Evolutionary conservation across 768 basidiomycete species (phyloP).

Genomic region (Psilocybe sp.): DNA sequence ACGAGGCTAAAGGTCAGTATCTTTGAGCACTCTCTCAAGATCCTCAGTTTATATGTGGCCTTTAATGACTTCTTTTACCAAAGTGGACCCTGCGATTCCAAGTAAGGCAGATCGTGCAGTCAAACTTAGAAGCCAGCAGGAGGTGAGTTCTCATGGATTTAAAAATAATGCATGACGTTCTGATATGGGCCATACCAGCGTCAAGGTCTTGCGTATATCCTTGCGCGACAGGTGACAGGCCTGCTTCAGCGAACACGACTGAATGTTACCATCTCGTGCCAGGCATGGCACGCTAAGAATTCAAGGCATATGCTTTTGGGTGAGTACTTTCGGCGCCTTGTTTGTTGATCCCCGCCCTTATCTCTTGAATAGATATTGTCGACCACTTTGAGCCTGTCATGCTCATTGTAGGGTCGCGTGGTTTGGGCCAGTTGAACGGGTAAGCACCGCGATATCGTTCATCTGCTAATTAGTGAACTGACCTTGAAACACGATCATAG

Average conservation of each 20-base stretch:
- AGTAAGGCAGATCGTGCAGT: slow-evolving; percentile 71
- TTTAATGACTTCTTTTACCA: slow-evolving; percentile 4
- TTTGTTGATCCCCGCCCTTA: neutral
- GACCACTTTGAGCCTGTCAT: slow-evolving; percentile 86
- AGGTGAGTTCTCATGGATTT: slow-evolving; percentile 43
- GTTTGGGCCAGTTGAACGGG: slow-evolving; percentile 86
- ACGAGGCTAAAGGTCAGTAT: slow-evolving; percentile 78
- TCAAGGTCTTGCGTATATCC: slow-evolving; percentile 84
- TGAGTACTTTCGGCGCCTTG: slow-evolving; percentile 23
- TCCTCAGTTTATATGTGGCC: slow-evolving; percentile 2
- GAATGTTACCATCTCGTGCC: slow-evolving; percentile 84
- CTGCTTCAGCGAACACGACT: slow-evolving; percentile 88
- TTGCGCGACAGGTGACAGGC: slow-evolving; percentile 84
- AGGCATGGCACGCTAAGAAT: slow-evolving; percentile 98
- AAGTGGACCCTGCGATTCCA: slow-evolving; percentile 68
- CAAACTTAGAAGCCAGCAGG: slow-evolving; percentile 88
- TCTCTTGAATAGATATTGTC: slow-evolving; percentile 57
- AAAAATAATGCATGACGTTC: neutral
- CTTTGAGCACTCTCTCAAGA: neutral
- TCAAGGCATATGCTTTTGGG: slow-evolving; percentile 84
- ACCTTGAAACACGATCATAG: slow-evolving; percentile 32
- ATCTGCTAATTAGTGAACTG: slow-evolving; percentile 2
- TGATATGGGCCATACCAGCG: slow-evolving; percentile 45
- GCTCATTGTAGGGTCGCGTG: slow-evolving; percentile 95
- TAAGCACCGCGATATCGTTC: slow-evolving; percentile 28